Conservation (phyloP, 257 asterid genomes). For the Solanum pennellii region DNA sequence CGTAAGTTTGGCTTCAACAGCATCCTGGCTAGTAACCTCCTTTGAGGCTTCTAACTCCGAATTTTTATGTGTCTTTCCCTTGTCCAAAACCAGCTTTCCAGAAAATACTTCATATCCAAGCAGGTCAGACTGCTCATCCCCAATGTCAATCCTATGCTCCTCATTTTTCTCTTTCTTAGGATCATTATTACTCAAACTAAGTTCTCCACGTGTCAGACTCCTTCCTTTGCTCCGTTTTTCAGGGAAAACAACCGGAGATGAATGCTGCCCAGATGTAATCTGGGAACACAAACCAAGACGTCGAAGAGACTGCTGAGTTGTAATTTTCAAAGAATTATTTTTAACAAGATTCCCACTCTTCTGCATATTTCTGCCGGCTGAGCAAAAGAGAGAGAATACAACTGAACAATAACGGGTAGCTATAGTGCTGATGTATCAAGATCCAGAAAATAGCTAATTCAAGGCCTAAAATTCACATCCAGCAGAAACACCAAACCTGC, state of each 20-base stretch:
- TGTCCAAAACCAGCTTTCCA: constrained; percentile 65
- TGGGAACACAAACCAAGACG: constrained; percentile 86
- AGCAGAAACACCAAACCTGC: not conserved
- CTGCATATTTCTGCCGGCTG: constrained; percentile 40
- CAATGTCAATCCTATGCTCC: constrained; percentile 82
- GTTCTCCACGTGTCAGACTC: constrained; percentile 25
- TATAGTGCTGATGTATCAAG: not conserved
- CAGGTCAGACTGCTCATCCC: constrained; percentile 84
- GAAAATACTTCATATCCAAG: constrained; percentile 74
- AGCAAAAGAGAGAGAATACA: constrained; percentile 1
- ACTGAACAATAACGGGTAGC: not conserved
- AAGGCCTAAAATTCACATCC: not conserved
- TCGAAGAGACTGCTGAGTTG: constrained; percentile 82
- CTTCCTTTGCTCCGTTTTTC: constrained; percentile 79
- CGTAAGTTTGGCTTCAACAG: constrained; percentile 78
- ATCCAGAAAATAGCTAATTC: not conserved
- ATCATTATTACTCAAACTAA: constrained; percentile 29
- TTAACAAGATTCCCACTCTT: constrained; percentile 56
- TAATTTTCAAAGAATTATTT: constrained; percentile 60
- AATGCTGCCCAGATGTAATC: constrained; percentile 66
- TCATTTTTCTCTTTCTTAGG: constrained; percentile 37
- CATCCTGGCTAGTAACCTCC: constrained; percentile 36
- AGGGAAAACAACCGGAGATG: constrained; percentile 82
- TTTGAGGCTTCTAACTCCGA: constrained; percentile 34
- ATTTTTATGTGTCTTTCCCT: constrained; percentile 38